Conservation (phyloP, 371 early-diverging fungal genomes). For the Mucor irregularis region DNA sequence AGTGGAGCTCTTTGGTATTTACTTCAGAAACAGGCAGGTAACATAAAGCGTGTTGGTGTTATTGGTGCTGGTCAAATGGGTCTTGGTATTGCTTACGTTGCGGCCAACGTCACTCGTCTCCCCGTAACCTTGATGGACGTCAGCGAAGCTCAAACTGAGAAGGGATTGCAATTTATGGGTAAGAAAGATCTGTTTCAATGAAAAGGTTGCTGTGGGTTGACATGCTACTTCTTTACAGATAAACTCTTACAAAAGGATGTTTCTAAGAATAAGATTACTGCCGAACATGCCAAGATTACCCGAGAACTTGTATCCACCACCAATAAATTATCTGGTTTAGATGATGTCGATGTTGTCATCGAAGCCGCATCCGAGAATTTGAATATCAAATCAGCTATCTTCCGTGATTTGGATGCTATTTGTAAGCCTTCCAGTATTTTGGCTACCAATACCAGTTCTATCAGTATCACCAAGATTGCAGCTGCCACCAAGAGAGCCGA, state of each 20-base stretch:
- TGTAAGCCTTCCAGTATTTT: constrained; percentile 81
- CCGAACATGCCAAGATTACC: constrained; percentile 71
- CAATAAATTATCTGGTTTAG: constrained; percentile 56
- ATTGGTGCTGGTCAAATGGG: constrained; percentile 92
- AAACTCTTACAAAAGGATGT: constrained; percentile 88
- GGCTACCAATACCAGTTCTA: constrained; percentile 94
- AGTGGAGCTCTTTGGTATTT: background rate
- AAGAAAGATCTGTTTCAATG: background rate
- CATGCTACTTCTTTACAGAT: constrained; percentile 67
- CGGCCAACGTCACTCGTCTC: constrained; percentile 81
- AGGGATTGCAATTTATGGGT: constrained; percentile 84
- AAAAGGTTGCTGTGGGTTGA: no score
- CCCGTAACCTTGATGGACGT: constrained; percentile 85
- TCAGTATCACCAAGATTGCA: constrained; percentile 96
- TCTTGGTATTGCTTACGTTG: constrained; percentile 94
- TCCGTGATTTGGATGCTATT: constrained; percentile 72
- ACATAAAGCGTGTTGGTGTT: constrained; percentile 68
- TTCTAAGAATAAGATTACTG: constrained; percentile 81
- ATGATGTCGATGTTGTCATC: constrained; percentile 81
- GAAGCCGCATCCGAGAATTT: constrained; percentile 96
- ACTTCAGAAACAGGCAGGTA: constrained; percentile 15
- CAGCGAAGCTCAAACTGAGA: constrained; percentile 77
- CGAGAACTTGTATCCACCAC: constrained; percentile 69
- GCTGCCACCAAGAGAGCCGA: constrained; percentile 84
- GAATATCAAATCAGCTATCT: constrained; percentile 83